Conservation (phyloP, 805 yeast species). For the Spathaspora hagerdaliae region DNA sequence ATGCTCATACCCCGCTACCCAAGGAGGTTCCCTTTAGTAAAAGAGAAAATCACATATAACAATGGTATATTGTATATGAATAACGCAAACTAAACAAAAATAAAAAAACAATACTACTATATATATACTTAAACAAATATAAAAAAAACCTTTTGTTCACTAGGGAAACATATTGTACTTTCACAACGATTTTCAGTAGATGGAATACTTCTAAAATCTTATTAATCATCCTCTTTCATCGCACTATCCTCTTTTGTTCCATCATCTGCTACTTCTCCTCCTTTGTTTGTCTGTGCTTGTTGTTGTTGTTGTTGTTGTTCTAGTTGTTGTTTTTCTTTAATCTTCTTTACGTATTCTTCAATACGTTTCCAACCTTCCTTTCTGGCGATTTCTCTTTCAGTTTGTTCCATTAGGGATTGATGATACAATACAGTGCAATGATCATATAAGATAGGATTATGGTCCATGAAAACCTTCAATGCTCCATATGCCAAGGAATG, state of each 20-base stretch:
- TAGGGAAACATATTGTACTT: too few species aligned
- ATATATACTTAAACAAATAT: too few species aligned
- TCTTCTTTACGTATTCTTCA: conserved; percentile 50
- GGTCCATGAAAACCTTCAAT: conserved; percentile 85
- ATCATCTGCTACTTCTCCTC: neutral
- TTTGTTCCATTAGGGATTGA: conserved; percentile 72
- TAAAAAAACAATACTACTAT: too few species aligned
- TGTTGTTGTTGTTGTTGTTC: conserved; percentile 4
- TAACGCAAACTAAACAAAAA: too few species aligned
- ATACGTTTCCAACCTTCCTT: conserved; percentile 68
- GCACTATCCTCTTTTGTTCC: neutral
- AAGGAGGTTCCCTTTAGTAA: too few species aligned
- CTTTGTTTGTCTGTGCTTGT: conserved; percentile 1
- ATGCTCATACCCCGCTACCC: too few species aligned
- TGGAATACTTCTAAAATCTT: too few species aligned
- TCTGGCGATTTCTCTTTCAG: conserved; percentile 56
- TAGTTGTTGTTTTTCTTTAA: conserved; percentile 14
- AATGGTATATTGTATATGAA: too few species aligned
- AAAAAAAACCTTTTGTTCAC: too few species aligned
- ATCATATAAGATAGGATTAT: conserved; percentile 86
- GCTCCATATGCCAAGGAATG: conserved; percentile 90
- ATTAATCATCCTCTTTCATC: neutral
- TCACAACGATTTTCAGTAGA: too few species aligned
- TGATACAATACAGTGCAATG: conserved; percentile 87
- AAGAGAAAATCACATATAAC: too few species aligned